Conservation (phyloP, 2,329 filamentous ascomycete genomes). For the Scolecobasidium constrictum region DNA sequence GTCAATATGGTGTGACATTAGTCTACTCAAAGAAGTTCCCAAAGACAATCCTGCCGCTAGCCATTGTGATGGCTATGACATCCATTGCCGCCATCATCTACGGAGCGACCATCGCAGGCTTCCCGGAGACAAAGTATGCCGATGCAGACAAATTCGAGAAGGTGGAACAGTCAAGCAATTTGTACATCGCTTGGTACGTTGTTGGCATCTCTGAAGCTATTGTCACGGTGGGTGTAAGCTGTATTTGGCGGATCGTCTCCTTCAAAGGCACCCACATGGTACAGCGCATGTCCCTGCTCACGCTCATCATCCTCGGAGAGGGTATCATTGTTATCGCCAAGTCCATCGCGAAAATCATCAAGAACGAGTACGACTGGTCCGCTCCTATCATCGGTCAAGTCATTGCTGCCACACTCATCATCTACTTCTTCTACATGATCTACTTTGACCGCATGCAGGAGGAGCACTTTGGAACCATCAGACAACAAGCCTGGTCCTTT, state of each 20-base stretch:
- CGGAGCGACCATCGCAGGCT: too few species aligned
- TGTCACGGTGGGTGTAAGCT: slow-evolving; percentile 42
- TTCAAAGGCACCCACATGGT: slow-evolving; percentile 54
- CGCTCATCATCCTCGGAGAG: slow-evolving; percentile 56
- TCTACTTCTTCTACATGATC: slow-evolving; percentile 21
- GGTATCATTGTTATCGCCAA: slow-evolving; percentile 51
- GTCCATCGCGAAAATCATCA: slow-evolving; percentile 29
- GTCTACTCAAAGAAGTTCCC: too few species aligned
- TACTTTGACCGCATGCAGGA: slow-evolving; percentile 23
- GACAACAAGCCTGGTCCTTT: slow-evolving; percentile 22
- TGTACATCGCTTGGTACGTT: slow-evolving; percentile 26
- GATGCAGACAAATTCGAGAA: too few species aligned
- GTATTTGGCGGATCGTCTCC: slow-evolving; percentile 44
- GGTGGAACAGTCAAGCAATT: too few species aligned
- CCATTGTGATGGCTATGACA: too few species aligned
- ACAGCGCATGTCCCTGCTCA: slow-evolving; percentile 52
- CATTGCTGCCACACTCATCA: slow-evolving; percentile 5
- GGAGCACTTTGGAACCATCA: slow-evolving; percentile 22
- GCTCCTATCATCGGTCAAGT: too few species aligned
- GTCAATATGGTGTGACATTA: too few species aligned
- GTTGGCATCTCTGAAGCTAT: slow-evolving; percentile 43
- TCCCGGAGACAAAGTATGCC: too few species aligned
- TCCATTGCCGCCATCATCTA: too few species aligned
- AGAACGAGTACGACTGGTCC: too few species aligned
- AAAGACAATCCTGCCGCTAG: too few species aligned